Base-by-base conservation (phyloP, 2,329 filamentous ascomycete genomes). In the Alternaria arborescens region DNA sequence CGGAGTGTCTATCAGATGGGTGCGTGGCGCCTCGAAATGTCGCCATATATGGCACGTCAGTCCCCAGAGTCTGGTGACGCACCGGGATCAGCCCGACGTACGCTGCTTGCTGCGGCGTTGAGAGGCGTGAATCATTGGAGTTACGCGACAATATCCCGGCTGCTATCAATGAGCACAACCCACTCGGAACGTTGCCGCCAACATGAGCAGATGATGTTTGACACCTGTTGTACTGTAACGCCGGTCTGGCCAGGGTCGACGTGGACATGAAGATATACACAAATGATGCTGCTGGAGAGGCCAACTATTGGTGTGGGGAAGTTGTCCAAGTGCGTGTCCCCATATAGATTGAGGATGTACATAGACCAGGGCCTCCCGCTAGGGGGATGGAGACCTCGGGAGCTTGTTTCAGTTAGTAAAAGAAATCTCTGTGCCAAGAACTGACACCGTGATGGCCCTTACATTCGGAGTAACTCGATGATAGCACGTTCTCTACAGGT, bases 41-140 rank as follows among this genome's bases (percentile, higher is more conserved):
- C 69, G 74, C 71, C 69, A 72, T 75, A 60, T 46, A 42, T 61
- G 64, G 62, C 61, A 65, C 55, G 55, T 65, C 46, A 20, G 43
- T 66, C 51, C 48, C 55, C 66, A 68, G 52, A 65, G 68, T 71
- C 70, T 66, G 69, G 72, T 71, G 68, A 74, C 64, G 67, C 58
- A 55, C 67, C 58, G 56, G 62, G 60, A 66, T 63, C 60, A 64
- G 65, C 48, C 63, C 64, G 64, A 66, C 44, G 67, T 68, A 53
- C 53, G 62, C 58, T 30, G 28, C 28, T 11, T 30, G 28, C 28
- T 60, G 28, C 59, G 67, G 61, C 60, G 65, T 53, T 54, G 36
- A 58, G 38, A 41, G 44, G 52, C 55, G 56, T 70, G 68, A 58
- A 69, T 70, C 61, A 66, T 69, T 52, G 38, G 48, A 26, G 54